These are phyloP conservation scores for Musa acuminata DNA, from an alignment of 176 grass and related monocot species.

Conservation along the genomic window DNA sequence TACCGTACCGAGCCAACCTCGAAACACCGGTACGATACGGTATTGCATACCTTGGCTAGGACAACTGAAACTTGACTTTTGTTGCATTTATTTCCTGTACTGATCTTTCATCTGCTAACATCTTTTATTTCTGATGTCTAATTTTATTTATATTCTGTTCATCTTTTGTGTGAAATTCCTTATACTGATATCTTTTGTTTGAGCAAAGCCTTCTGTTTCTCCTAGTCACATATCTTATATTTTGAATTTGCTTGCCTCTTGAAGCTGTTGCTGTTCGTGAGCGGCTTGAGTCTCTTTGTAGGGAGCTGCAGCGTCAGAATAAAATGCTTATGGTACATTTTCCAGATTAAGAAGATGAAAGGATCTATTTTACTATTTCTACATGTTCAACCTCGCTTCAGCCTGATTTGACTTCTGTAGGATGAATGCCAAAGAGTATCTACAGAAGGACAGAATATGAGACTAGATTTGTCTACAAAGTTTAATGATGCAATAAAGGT, in stretches of 20 bases:
- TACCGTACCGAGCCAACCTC: too few relatives aligned
- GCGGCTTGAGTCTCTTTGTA: conserved; percentile 85
- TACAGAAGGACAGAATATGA: conserved; percentile 78
- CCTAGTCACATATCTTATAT: conserved; percentile 16
- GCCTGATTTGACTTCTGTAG: conserved; percentile 31
- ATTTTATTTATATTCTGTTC: background rate
- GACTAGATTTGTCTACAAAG: conserved; percentile 72
- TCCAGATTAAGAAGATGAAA: conserved; percentile 14
- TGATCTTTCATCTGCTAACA: background rate
- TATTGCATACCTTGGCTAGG: too few relatives aligned
- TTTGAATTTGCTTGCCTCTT: conserved; percentile 23
- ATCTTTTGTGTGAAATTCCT: background rate
- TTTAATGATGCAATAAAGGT: conserved; percentile 97
- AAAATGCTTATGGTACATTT: conserved; percentile 78
- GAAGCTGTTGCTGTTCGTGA: conserved; percentile 76
- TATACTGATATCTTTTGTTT: background rate
- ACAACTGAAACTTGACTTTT: background rate
- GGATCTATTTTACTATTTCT: background rate
- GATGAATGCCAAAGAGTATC: conserved; percentile 84
- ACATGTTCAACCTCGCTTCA: background rate
- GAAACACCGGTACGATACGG: too few relatives aligned
- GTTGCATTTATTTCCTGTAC: background rate
- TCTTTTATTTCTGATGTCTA: background rate
- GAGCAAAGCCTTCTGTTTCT: conserved; percentile 8
- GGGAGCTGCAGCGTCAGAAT: conserved; percentile 92